Base-by-base conservation (phyloP, 768 basidiomycete genomes). In the Clavaria fumosa region DNA sequence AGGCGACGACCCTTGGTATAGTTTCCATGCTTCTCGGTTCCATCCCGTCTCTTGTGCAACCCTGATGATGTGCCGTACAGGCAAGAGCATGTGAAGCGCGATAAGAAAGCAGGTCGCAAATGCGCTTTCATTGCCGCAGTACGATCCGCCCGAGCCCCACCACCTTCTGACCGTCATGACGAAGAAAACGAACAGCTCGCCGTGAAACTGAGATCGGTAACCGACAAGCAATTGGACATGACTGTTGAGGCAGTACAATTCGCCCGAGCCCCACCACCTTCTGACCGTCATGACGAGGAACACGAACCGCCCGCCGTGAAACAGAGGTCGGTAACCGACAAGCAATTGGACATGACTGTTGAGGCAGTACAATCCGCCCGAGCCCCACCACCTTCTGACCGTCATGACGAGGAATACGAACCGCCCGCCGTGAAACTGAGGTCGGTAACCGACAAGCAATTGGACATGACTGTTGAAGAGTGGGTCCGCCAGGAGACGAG, bases 1-100 rank as follows among this genome's bases (percentile, higher is more conserved):
- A 20, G 72, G 71, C 10, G 91, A 97, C 53, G 77, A 91, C 55
- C 91, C 91, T 10, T 52, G 77, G 91, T 95, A 56, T 41, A 82
- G 38, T 11, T n/a, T 22, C 44, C 34, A 24, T 30, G 14, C 24
- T 20, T 34, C 2, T 31, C 7, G 37, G 21, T 17, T 14, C 23
- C 9, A 31, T 9, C 34, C 12, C 20, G 7, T 9, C 22, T 3
- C 24, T 37, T 27, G 9, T 23, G 27, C 27, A 34, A 42, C 18
- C 41, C 31, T 21, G 24, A 28, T 28, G 41, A 40, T 9, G 24
- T 24, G 9, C 36, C 19, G 30, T 11, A 43, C 48, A 85, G 82
- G 43, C 67, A 78, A 49, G 79, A 88, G 48, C 86, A 91, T 48
- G 66, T 66, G n/a, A 68, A 67, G 42, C 78, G 84, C n/a, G n/a